Percentiles rank a stretch among this genome's conserved stretches.
phyloP scores from a whole-genome alignment of 176 grass and related monocot species.

The Typha latifolia region DNA sequence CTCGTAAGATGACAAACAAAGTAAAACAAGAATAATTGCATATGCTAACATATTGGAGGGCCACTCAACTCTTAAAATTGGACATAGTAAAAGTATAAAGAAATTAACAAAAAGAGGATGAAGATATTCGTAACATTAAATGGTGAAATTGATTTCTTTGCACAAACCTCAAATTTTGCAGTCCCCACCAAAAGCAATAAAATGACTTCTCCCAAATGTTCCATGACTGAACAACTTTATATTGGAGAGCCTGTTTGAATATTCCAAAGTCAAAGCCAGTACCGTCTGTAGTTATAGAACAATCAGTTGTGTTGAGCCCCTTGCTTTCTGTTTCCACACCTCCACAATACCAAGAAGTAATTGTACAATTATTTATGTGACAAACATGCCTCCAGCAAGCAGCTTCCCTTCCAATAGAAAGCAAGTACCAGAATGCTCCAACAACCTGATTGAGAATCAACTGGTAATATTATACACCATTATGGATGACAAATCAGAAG shows the following conservation, averaged over 20 bases:
- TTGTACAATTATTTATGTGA: background rate
- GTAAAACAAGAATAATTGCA: too few species aligned
- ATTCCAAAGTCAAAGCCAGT: constrained; percentile 45
- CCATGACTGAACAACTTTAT: constrained; percentile 37
- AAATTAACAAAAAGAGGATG: too few species aligned
- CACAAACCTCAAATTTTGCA: constrained; percentile 79
- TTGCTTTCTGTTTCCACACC: constrained; percentile 2
- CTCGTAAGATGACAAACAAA: too few species aligned
- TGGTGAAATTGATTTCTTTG: background rate
- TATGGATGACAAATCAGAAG: too few species aligned
- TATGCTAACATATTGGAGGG: too few species aligned
- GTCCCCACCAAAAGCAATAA: constrained; percentile 94
- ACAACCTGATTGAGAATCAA: constrained; percentile 32
- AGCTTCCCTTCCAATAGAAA: constrained; percentile 65
- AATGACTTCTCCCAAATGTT: constrained; percentile 66
- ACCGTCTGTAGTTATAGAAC: constrained; percentile 16
- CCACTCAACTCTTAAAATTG: too few species aligned
- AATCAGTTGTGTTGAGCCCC: constrained; percentile 5
- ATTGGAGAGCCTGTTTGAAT: constrained; percentile 29
- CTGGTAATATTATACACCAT: too few species aligned
- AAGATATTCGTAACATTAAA: too few species aligned
- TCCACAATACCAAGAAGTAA: constrained; percentile 47
- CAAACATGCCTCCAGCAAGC: constrained; percentile 55
- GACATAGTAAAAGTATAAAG: too few species aligned
- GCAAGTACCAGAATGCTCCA: constrained; percentile 86